Conservation (phyloP, 108 stramenopile genomes). For the Halocafeteria seosinensis region DNA sequence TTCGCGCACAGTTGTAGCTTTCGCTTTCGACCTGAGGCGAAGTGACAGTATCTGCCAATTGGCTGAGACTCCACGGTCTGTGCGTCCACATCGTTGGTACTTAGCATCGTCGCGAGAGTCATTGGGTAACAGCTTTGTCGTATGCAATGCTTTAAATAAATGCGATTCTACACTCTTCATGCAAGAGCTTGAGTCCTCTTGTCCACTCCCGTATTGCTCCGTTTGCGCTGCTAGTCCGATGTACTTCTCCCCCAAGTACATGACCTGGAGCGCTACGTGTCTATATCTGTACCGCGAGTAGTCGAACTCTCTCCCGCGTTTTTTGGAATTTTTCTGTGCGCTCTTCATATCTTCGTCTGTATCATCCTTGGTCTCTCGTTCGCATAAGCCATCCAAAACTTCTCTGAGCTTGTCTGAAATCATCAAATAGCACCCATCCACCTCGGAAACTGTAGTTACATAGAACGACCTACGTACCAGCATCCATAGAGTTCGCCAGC, state of each 20-base stretch:
- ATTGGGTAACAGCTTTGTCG: conserved; percentile 40
- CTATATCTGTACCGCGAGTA: background rate
- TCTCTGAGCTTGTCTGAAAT: too few relatives aligned
- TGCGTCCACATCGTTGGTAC: conserved; percentile 85
- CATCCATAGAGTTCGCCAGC: too few relatives aligned
- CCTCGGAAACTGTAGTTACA: too few relatives aligned
- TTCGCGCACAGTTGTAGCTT: too few relatives aligned
- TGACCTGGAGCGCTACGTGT: background rate
- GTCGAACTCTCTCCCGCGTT: background rate
- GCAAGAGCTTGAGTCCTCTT: background rate
- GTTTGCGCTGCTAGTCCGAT: background rate
- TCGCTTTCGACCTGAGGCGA: conserved; percentile 34
- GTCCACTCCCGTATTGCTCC: background rate
- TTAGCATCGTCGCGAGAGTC: conserved; percentile 28
- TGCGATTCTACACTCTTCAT: conserved; percentile 49
- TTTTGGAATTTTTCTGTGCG: background rate
- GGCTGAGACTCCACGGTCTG: conserved; percentile 79
- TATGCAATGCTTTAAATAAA: conserved; percentile 60
- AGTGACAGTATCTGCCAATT: conserved; percentile 80
- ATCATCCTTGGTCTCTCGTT: too few relatives aligned
- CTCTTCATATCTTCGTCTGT: too few relatives aligned
- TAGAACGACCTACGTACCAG: too few relatives aligned
- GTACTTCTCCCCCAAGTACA: background rate
- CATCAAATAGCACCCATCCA: too few relatives aligned
- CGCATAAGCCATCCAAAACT: too few relatives aligned